These are phyloP conservation scores for Moringa oleifera DNA, from an alignment of 345 rosid genomes.

Conservation along the genomic window DNA sequence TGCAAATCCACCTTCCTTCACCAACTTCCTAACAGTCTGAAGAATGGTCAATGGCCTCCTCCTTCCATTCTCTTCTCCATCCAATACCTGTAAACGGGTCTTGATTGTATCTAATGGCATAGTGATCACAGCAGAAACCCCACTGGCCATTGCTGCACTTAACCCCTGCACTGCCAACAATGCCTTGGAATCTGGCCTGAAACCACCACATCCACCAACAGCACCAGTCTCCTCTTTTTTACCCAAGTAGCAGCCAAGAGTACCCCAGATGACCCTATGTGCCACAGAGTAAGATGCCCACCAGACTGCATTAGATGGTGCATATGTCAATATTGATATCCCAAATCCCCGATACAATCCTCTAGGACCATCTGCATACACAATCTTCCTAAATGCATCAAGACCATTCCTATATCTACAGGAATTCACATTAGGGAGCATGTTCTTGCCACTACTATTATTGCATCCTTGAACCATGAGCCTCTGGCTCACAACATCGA, in stretches of 20 bases:
- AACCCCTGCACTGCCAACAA: constrained; percentile 88
- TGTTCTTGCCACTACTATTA: constrained; percentile 43
- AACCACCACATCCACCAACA: constrained; percentile 14
- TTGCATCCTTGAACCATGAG: constrained; percentile 84
- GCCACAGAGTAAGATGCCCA: constrained; percentile 96
- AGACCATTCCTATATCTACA: constrained; percentile 71
- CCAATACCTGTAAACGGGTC: constrained; percentile 86
- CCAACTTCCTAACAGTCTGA: constrained; percentile 68
- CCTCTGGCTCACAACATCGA: constrained; percentile 93
- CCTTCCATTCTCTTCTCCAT: constrained; percentile 61
- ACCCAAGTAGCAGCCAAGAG: constrained; percentile 38
- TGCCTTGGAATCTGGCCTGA: constrained; percentile 61
- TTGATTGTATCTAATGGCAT: constrained; percentile 95
- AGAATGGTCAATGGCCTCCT: constrained; percentile 66
- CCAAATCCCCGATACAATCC: constrained; percentile 95
- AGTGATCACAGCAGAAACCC: constrained; percentile 79
- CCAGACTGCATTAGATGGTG: constrained; percentile 96
- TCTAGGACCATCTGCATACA: constrained; percentile 61
- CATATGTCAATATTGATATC: constrained; percentile 86
- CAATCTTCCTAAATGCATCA: constrained; percentile 75
- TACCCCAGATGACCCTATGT: constrained; percentile 53
- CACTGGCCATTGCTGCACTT: constrained; percentile 95
- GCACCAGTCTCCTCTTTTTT: constrained; percentile 41
- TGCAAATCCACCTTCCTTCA: constrained; percentile 84
- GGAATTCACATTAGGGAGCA: constrained; percentile 30